Base-by-base conservation (phyloP, 1,139 yeast genomes). In the Yamadazyma epiphylla region DNA sequence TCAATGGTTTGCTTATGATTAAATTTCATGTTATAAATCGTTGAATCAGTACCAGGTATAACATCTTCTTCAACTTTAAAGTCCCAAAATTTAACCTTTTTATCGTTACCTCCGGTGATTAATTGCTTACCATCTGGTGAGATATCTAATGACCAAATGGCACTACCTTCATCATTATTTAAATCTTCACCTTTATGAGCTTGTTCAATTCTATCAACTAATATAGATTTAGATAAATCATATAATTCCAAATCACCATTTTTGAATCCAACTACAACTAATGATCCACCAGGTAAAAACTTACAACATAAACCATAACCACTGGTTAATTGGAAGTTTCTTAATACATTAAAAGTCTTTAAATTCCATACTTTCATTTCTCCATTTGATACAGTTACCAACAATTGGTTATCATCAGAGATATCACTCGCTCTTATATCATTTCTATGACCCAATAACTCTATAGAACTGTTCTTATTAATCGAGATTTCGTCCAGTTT, bases 41-140 rank as follows among this genome's bases (percentile, higher is more conserved):
- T 63, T 26, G 74, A 66, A 29, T 62, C 62, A 0, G 91, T 77
- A 4, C 94, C 95, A 2, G 88, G 83, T 13, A 85, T 76, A 20
- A 65, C 49, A 33, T 81, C 89, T 39, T 73, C 66, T 27, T 75
- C 82, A 19, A 86, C 74, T 45, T 70, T 66, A 51, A 94, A 78
- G 31, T 80, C 77, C 98, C 98, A 91, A 52, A 88, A 87, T 53
- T 86, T 87, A 29, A 89, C 84, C 5, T 76, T 60, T 53, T 88
- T 88, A 57, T 94, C 99, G 27, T 94, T 94, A 26, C 97, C 94
- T 16, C 97, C 98, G 8, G 97, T 85, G 2, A 89, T 80, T 38
- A 91, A 63, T 1, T 82, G 71, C 45, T 77, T 81, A 13, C 98
- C 98, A 56, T 91, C 95, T 6, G 82, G 75, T 2, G 94, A 78